Percentiles rank a stretch among this genome's conserved stretches.
phyloP scores from a whole-genome alignment of 2,329 filamentous ascomycete genomes.

The Pseudogymnoascus sp. region DNA sequence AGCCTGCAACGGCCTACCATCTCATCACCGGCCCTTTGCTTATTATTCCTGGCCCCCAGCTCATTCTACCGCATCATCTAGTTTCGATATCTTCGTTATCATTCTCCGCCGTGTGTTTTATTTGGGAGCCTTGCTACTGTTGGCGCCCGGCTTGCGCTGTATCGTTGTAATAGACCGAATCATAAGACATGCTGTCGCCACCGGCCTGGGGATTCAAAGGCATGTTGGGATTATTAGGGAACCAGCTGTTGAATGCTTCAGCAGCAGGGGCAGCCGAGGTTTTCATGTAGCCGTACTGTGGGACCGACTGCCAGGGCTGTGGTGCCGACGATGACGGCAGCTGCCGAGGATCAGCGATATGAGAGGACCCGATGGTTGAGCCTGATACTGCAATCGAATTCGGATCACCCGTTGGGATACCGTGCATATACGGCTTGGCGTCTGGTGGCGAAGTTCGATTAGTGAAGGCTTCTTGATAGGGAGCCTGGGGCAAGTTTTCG shows the following conservation, averaged over 20 bases:
- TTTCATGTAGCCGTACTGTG: constrained; percentile 1
- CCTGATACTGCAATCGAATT: constrained; percentile 3
- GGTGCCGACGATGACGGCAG: not conserved
- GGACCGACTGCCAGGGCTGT: not conserved
- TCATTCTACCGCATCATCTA: not conserved
- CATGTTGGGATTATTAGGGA: constrained; percentile 2
- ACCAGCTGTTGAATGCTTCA: not conserved
- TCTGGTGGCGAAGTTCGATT: not conserved
- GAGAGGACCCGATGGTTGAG: not conserved
- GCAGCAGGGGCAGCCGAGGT: not conserved
- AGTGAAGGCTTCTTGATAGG: not conserved
- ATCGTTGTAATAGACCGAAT: constrained; percentile 2
- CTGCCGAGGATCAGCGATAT: not conserved
- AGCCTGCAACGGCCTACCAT: not conserved
- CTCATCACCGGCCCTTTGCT: not conserved
- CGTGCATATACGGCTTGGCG: not conserved
- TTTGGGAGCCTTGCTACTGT: not conserved
- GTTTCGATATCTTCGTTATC: constrained; percentile 3
- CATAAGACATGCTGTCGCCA: not conserved
- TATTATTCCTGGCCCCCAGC: not conserved
- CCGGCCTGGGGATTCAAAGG: not conserved
- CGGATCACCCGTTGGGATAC: not conserved
- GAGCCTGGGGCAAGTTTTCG: not conserved
- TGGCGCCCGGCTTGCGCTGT: constrained; percentile 3
- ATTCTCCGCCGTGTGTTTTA: not conserved